Percentiles rank a stretch among this genome's conserved stretches.
These are phyloP conservation scores for Penicillium sclerotigenum DNA, from an alignment of 2,329 filamentous ascomycete species.

Conservation along the genomic window DNA sequence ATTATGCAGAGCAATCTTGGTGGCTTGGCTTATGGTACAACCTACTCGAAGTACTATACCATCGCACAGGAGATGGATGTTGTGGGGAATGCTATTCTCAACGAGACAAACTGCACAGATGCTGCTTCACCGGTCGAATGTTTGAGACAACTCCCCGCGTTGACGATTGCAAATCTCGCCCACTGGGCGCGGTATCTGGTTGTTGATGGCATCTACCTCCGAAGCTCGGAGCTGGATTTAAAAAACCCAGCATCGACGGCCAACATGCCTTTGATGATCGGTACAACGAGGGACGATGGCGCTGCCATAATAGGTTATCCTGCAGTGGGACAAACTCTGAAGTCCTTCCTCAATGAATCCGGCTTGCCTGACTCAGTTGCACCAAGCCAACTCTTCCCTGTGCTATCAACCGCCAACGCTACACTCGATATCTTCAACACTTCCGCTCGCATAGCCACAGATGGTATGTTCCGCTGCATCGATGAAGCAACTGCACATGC, in stretches of 20 bases:
- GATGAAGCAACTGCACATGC: slow-evolving; percentile 58
- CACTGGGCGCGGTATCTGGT: slow-evolving; percentile 19
- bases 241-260: slow-evolving; percentile 10
- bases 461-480: slow-evolving; percentile 59
- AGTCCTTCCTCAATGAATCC: slow-evolving; percentile 44
- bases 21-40: slow-evolving; percentile 57
- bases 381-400: slow-evolving; percentile 32
- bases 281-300: slow-evolving; percentile 29
- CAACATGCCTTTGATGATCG: slow-evolving; percentile 23
- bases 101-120: slow-evolving; percentile 51
- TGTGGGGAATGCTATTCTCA: slow-evolving; percentile 52
- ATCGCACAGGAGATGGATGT: slow-evolving; percentile 51
- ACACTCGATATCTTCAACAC: slow-evolving; percentile 58
- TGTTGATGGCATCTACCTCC: slow-evolving; percentile 20
- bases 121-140: slow-evolving; percentile 48
- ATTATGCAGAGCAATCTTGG: slow-evolving; percentile 47
- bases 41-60: slow-evolving; percentile 59
- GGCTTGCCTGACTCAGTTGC: slow-evolving; percentile 11
- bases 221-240: slow-evolving; percentile 16
- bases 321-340: slow-evolving; percentile 42
- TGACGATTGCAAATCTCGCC: slow-evolving; percentile 9
- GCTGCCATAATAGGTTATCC: slow-evolving; percentile 48
- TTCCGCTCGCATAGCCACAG: slow-evolving; percentile 54
- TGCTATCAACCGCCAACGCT: slow-evolving; percentile 47
- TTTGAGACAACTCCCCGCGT: slow-evolving; percentile 33